These are phyloP conservation scores for Russula foetens DNA, from an alignment of 768 basidiomycete genomes.

Conservation along the genomic window DNA sequence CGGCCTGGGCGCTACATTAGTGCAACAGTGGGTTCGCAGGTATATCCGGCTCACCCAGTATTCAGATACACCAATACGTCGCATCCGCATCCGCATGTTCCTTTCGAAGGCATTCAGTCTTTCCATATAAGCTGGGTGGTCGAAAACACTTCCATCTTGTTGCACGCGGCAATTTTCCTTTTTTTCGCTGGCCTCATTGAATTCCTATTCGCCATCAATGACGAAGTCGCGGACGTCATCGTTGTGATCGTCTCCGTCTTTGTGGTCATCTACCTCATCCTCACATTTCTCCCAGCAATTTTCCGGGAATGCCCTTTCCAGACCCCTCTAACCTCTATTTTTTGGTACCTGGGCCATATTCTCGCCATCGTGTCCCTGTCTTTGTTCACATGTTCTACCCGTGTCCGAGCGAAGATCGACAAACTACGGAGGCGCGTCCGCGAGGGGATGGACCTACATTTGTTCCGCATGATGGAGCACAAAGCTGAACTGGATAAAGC, in stretches of 20 bases:
- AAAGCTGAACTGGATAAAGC: too few relatives aligned
- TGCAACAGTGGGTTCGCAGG: slow-evolving; percentile 13
- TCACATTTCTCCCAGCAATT: background rate
- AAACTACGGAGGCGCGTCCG: too few relatives aligned
- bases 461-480: too few relatives aligned
- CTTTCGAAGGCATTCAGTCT: background rate
- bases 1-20: slow-evolving; percentile 10
- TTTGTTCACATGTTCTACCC: too few relatives aligned
- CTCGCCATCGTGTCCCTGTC: too few relatives aligned
- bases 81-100: slow-evolving; percentile 7
- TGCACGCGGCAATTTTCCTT: background rate
- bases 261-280: background rate
- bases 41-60: slow-evolving; percentile 4
- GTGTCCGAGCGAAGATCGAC: too few relatives aligned
- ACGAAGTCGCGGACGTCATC: background rate
- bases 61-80: background rate
- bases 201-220: background rate
- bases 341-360: too few relatives aligned
- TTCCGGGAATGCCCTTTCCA: background rate
- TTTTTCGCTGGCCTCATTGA: background rate
- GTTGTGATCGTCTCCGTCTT: background rate
- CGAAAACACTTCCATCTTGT: background rate
- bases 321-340: background rate
- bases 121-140: slow-evolving; percentile 5
- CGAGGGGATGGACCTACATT: too few relatives aligned